A percentile compares a stretch with the other conserved stretches of the same genome.
Conservation (phyloP, 306 rosid genomes). For the Coriaria nepalensis region DNA sequence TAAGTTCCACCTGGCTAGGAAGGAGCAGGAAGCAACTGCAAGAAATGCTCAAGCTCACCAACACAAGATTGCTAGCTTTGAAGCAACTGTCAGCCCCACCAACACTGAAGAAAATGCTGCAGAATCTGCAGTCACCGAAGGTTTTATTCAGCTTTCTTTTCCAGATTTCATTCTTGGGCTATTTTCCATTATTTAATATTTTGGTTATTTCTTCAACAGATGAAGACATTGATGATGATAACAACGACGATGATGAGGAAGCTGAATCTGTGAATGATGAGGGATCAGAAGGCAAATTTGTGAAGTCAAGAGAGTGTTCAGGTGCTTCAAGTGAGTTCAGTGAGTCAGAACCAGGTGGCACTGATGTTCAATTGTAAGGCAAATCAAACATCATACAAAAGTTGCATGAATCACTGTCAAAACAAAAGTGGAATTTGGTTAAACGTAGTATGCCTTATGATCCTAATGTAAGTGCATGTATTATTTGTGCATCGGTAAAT, state of each 20-base stretch:
- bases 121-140: slow-evolving; percentile 44
- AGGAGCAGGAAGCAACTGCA: slow-evolving; percentile 74
- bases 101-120: slow-evolving; percentile 26
- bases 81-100: slow-evolving; percentile 18
- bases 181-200: slow-evolving; percentile 10
- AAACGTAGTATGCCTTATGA: too few relatives aligned
- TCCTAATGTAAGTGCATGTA: too few relatives aligned
- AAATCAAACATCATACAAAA: too few relatives aligned
- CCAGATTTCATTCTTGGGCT: neutral
- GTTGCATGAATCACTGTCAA: slow-evolving; percentile 8
- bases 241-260: slow-evolving; percentile 1
- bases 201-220: neutral
- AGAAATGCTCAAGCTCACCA: slow-evolving; percentile 74
- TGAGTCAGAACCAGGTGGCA: neutral
- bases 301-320: neutral
- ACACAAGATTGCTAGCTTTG: slow-evolving; percentile 34
- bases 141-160: slow-evolving; percentile 19
- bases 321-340: slow-evolving; percentile 3
- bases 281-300: slow-evolving; percentile 1
- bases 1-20: slow-evolving; percentile 65
- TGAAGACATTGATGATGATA: neutral
- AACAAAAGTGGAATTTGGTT: slow-evolving; percentile 21
- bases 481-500: too few relatives aligned
- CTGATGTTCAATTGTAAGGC: neutral
- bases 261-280: neutral